Evolutionary conservation across 2,329 filamentous ascomycete species (phyloP).

Genomic region (Diaporthe caulivora): DNA sequence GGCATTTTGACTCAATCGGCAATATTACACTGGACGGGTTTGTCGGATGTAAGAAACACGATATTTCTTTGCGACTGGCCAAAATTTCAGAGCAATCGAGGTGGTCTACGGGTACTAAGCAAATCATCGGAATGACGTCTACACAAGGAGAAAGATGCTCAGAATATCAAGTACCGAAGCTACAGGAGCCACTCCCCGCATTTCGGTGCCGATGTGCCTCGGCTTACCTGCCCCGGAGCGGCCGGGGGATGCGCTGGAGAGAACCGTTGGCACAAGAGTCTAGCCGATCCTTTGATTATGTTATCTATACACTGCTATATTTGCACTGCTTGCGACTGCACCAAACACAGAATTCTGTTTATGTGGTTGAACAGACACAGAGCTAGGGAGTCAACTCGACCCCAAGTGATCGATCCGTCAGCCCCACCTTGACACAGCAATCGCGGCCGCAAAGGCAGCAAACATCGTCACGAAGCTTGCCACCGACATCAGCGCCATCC

Average conservation of each 20-base stretch:
- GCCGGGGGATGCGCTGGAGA: neutral
- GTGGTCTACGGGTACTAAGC: too few relatives aligned
- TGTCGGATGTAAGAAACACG: neutral
- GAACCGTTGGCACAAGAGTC: neutral
- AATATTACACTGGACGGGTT: too few relatives aligned
- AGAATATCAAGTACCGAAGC: neutral
- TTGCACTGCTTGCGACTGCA: neutral
- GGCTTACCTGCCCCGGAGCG: slow-evolving; percentile 9
- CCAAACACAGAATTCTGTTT: neutral
- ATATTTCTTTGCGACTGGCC: neutral
- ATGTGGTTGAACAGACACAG: neutral
- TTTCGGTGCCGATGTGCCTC: slow-evolving; percentile 24
- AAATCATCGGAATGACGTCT: slow-evolving; percentile 13
- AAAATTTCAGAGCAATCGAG: neutral
- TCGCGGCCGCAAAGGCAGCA: slow-evolving; percentile 61
- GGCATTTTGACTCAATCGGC: slow-evolving; percentile 56
- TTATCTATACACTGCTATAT: neutral
- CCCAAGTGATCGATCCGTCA: neutral
- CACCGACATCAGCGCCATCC: slow-evolving; percentile 71
- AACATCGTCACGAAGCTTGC: slow-evolving; percentile 73
- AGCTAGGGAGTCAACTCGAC: neutral
- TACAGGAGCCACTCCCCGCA: slow-evolving; percentile 18
- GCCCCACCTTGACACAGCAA: slow-evolving; percentile 12
- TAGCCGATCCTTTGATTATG: neutral
- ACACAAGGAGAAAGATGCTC: neutral